Percentiles rank a stretch among this genome's conserved stretches.
phyloP scores from a whole-genome alignment of 169 alveolate genomes.

The Eimeria acervulina region DNA sequence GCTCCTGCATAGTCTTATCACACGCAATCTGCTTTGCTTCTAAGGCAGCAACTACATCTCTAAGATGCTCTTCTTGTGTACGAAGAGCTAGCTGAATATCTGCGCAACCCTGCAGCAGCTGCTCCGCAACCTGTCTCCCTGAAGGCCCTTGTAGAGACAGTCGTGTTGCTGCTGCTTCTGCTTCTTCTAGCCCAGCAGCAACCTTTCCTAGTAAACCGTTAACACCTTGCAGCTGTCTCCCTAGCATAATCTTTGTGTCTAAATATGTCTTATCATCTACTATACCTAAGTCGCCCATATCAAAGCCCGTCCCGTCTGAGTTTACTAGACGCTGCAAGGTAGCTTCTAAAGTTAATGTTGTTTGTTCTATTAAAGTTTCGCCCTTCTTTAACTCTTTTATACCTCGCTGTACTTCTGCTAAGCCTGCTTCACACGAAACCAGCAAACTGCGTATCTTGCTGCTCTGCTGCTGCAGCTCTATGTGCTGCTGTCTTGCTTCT shows the following conservation, averaged over 20 bases:
- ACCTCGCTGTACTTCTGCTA: background rate
- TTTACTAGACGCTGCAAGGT: background rate
- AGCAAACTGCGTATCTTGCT: background rate
- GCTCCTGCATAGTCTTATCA: background rate
- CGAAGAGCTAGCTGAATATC: background rate
- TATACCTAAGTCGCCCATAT: background rate
- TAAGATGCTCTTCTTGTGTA: background rate
- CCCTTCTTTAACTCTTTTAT: background rate
- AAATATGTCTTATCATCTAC: too few species aligned
- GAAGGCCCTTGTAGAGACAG: background rate
- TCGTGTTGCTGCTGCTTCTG: slow-evolving; percentile 12
- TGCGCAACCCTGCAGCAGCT: slow-evolving; percentile 30
- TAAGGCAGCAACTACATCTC: background rate
- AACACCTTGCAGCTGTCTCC: background rate
- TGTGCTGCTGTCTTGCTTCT: background rate
- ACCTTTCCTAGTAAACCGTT: background rate
- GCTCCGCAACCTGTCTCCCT: background rate
- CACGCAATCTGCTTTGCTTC: slow-evolving; percentile 14
- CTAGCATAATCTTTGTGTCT: background rate
- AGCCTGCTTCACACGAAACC: background rate
- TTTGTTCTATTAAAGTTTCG: background rate
- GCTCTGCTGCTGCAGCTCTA: background rate
- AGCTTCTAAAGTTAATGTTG: background rate
- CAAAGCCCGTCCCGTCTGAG: too few species aligned
- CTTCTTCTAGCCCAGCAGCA: background rate